A percentile compares a stretch with the other conserved stretches of the same genome.
Evolutionary conservation across 768 basidiomycete species (phyloP).

Genomic region (Baorangia bicolor): DNA sequence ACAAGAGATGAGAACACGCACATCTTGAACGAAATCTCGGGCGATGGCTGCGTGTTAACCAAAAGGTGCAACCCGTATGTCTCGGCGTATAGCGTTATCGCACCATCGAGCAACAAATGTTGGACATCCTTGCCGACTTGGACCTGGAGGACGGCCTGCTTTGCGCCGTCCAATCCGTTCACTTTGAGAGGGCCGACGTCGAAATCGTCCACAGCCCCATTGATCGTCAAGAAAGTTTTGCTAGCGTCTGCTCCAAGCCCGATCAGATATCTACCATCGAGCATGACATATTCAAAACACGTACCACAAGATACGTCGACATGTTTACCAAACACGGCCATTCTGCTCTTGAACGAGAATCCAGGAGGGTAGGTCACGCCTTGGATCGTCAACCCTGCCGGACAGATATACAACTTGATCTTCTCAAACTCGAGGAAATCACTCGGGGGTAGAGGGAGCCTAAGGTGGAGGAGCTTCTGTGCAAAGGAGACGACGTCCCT

Average conservation of each 20-base stretch:
- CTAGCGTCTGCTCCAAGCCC: background rate
- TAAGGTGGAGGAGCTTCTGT: background rate
- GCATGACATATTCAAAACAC: background rate
- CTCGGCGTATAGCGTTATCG: conserved; percentile 1
- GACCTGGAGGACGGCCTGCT: conserved; percentile 1
- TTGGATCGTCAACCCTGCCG: background rate
- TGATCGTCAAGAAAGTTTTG: background rate
- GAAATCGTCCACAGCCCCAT: conserved; percentile 1
- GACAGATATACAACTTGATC: conserved; percentile 2
- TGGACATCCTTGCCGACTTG: conserved; percentile 5
- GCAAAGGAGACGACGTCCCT: conserved; percentile 3
- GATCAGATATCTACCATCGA: background rate
- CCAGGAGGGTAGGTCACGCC: conserved; percentile 3
- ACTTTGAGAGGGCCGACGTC: conserved; percentile 6
- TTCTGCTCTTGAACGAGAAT: conserved; percentile 6
- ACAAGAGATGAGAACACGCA: background rate
- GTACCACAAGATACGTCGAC: conserved; percentile 2
- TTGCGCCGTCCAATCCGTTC: background rate
- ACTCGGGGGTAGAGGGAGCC: conserved; percentile 3
- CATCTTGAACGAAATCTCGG: conserved; percentile 4
- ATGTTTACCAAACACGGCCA: conserved; percentile 3
- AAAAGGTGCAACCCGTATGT: background rate
- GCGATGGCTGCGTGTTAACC: conserved; percentile 2
- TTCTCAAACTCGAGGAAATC: conserved; percentile 9
- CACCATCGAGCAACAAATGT: conserved; percentile 3